These are phyloP conservation scores for Paecilomyces sp. DNA, from an alignment of 2,329 filamentous ascomycete genomes.

Conservation along the genomic window DNA sequence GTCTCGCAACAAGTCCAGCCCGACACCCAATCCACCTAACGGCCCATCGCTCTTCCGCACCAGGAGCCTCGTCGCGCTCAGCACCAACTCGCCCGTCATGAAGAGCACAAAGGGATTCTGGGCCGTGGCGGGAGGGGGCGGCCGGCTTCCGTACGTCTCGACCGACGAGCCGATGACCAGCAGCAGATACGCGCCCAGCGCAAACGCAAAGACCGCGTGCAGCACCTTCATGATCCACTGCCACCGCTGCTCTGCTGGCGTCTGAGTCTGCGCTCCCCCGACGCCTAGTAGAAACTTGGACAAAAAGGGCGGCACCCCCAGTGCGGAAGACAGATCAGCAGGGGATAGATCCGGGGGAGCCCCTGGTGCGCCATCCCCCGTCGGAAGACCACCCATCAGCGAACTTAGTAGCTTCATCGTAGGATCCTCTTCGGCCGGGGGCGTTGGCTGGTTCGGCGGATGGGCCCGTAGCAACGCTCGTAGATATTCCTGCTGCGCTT, in stretches of 20 bases:
- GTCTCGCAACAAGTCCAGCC: constrained; percentile 31
- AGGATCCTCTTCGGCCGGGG: constrained; percentile 21
- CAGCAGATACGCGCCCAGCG: constrained; percentile 47
- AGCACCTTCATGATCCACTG: constrained; percentile 48
- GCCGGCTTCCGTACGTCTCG: constrained; percentile 29
- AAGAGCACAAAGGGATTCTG: constrained; percentile 41
- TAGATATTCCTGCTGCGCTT: constrained; percentile 14
- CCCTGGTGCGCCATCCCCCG: constrained; percentile 8
- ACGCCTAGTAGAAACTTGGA: constrained; percentile 31
- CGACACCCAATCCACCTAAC: constrained; percentile 21
- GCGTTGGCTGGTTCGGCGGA: constrained; percentile 11
- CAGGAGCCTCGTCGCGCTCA: constrained; percentile 31
- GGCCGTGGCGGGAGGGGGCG: constrained; percentile 37
- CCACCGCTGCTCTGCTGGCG: constrained; percentile 27
- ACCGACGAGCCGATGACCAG: constrained; percentile 29
- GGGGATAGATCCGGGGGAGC: constrained; percentile 11
- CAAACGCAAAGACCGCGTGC: constrained; percentile 52
- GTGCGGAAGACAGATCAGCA: constrained; percentile 32
- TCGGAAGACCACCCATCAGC: constrained; percentile 24
- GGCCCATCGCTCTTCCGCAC: constrained; percentile 16
- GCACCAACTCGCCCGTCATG: constrained; percentile 38
- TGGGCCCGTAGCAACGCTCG: constrained; percentile 15
- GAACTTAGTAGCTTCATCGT: constrained; percentile 30
- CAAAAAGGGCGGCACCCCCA: constrained; percentile 35
- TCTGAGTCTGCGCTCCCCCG: constrained; percentile 26